phyloP scores from a whole-genome alignment of 1,139 yeast genomes.

The Debaryomycetaceae sp. region DNA sequence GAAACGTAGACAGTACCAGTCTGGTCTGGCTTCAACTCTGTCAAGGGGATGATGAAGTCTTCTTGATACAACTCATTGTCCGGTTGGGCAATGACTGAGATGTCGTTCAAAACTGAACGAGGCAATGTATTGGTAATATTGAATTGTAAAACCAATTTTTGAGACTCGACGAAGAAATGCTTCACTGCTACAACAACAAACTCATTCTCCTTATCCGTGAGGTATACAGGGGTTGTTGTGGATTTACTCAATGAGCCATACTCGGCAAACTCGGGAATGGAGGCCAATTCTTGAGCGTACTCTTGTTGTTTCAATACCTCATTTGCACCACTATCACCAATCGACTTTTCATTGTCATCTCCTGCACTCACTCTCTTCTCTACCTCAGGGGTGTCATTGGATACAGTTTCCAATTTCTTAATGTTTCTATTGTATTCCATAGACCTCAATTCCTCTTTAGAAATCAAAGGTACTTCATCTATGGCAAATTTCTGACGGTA shows the following conservation, averaged over 20 bases:
- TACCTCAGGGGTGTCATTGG: slow-evolving; percentile 10
- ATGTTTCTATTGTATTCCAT: slow-evolving; percentile 56
- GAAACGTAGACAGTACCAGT: slow-evolving; percentile 80
- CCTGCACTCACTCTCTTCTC: slow-evolving; percentile 9
- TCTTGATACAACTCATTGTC: slow-evolving; percentile 60
- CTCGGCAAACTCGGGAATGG: slow-evolving; percentile 63
- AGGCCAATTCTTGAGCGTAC: slow-evolving; percentile 62
- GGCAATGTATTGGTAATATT: slow-evolving; percentile 81
- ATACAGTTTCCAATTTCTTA: slow-evolving; percentile 42
- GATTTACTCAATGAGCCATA: slow-evolving; percentile 79
- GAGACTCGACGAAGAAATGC: slow-evolving; percentile 64
- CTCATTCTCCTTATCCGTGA: slow-evolving; percentile 93
- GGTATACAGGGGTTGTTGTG: slow-evolving; percentile 54
- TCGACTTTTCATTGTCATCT: slow-evolving; percentile 11
- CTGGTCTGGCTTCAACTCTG: slow-evolving; percentile 65
- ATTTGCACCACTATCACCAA: slow-evolving; percentile 28
- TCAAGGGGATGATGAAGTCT: slow-evolving; percentile 72
- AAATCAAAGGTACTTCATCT: slow-evolving; percentile 55
- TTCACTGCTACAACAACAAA: slow-evolving; percentile 83
- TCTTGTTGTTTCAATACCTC: slow-evolving; percentile 55
- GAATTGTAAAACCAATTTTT: slow-evolving; percentile 80
- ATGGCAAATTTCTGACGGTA: slow-evolving; percentile 71
- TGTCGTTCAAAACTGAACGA: slow-evolving; percentile 73
- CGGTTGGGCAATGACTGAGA: slow-evolving; percentile 69
- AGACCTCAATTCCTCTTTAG: slow-evolving; percentile 63